Evolutionary conservation across 106 monocot genomes (phyloP).

Genomic region (Agapanthus africanus): DNA sequence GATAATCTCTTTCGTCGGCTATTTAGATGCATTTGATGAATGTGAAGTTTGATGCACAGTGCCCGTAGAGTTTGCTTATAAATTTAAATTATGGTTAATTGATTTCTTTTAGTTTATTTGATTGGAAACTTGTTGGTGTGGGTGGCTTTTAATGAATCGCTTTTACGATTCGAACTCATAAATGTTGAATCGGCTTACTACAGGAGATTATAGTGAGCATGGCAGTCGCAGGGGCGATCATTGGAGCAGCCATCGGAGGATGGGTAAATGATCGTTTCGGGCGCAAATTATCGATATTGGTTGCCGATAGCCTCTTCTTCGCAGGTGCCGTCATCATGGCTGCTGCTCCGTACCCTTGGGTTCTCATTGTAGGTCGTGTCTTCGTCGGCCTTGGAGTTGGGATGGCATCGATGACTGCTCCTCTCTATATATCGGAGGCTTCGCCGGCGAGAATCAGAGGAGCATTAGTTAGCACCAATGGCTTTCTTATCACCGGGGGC

Average conservation of each 20-base stretch:
- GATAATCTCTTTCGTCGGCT: too few relatives aligned
- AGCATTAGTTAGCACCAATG: conserved; percentile 83
- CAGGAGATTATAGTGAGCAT: conserved; percentile 99
- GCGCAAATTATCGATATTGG: conserved; percentile 47
- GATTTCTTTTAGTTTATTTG: too few relatives aligned
- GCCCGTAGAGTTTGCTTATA: too few relatives aligned
- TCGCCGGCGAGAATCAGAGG: conserved; percentile 86
- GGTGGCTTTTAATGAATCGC: too few relatives aligned
- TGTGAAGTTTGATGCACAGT: too few relatives aligned
- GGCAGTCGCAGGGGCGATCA: conserved; percentile 90
- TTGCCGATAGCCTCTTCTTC: conserved; percentile 79
- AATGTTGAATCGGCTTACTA: not conserved
- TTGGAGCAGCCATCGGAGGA: conserved; percentile 79
- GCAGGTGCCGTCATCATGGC: conserved; percentile 77
- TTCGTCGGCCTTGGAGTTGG: conserved; percentile 93
- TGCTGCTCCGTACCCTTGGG: conserved; percentile 42
- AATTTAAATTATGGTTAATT: too few relatives aligned
- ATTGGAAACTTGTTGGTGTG: too few relatives aligned
- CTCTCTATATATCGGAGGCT: conserved; percentile 95
- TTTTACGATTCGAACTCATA: too few relatives aligned
- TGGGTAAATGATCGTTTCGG: conserved; percentile 88
- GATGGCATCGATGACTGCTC: conserved; percentile 93
- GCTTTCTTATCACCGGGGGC: conserved; percentile 83
- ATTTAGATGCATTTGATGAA: too few relatives aligned
- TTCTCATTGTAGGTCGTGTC: conserved; percentile 77